phyloP scores from a whole-genome alignment of 2,329 filamentous ascomycete genomes.

The Nothophoma quercina region DNA sequence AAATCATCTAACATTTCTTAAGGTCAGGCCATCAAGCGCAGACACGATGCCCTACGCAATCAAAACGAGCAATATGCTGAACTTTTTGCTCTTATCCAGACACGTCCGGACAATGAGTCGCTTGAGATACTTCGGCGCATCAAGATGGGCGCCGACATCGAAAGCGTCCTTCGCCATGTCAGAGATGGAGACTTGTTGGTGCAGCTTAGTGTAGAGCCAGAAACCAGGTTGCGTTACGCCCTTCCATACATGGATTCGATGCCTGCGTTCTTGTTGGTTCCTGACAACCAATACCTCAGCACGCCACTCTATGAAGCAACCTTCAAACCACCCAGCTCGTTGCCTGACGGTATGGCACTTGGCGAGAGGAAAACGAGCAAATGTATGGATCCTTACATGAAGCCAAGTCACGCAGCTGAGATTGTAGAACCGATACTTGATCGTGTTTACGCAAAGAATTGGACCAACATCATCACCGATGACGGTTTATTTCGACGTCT shows the following conservation, averaged over 20 bases:
- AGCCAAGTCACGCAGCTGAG: constrained; percentile 25
- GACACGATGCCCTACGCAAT: constrained; percentile 15
- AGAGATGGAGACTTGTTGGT: constrained; percentile 25
- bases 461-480: constrained; percentile 28
- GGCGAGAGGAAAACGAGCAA: neutral
- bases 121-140: constrained; percentile 23
- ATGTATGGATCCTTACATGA: constrained; percentile 21
- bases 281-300: constrained; percentile 19
- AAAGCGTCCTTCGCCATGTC: constrained; percentile 20
- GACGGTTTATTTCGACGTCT: constrained; percentile 24
- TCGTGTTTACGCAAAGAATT: constrained; percentile 18
- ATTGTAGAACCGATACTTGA: constrained; percentile 25
- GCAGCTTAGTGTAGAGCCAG: constrained; percentile 18
- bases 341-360: neutral
- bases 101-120: constrained; percentile 18
- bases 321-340: constrained; percentile 10
- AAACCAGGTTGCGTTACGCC: constrained; percentile 17
- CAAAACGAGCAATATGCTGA: constrained; percentile 24
- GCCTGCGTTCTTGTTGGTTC: constrained; percentile 12
- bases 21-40: constrained; percentile 23
- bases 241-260: constrained; percentile 18
- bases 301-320: constrained; percentile 18
- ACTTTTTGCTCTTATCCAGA: constrained; percentile 20
- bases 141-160: constrained; percentile 19
- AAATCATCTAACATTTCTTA: constrained; percentile 6